Percentiles rank a stretch among this genome's conserved stretches.
phyloP scores from a whole-genome alignment of 2,329 filamentous ascomycete species.

The Diaporthe sp. region DNA sequence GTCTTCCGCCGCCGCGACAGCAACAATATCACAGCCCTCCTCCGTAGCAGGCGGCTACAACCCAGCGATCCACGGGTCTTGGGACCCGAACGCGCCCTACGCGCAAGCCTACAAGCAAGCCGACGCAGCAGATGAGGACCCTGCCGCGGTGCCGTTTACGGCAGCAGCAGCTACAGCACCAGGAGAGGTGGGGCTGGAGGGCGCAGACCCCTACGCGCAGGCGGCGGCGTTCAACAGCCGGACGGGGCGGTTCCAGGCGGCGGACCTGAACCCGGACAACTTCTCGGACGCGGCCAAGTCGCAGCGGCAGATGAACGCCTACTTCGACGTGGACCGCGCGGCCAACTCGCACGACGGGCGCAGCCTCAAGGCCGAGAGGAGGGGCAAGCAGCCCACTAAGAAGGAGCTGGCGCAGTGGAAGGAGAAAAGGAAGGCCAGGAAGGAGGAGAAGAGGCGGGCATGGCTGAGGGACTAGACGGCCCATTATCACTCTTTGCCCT shows the following conservation, averaged over 20 bases:
- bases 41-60: conserved; percentile 84
- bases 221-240: conserved; percentile 90
- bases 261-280: conserved; percentile 76
- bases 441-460: conserved; percentile 93
- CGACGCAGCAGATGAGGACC: conserved; percentile 51
- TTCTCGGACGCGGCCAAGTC: conserved; percentile 92
- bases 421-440: conserved; percentile 88
- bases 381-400: conserved; percentile 86
- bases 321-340: conserved; percentile 95
- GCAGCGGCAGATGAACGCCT: conserved; percentile 89
- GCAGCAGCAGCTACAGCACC: conserved; percentile 32
- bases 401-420: conserved; percentile 92
- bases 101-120: conserved; percentile 70
- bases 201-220: conserved; percentile 69
- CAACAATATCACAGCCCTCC: conserved; percentile 49
- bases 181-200: conserved; percentile 55
- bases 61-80: conserved; percentile 94
- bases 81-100: conserved; percentile 96
- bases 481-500: neutral
- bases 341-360: conserved; percentile 91
- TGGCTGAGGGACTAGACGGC: conserved; percentile 84
- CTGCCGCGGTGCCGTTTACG: conserved; percentile 47
- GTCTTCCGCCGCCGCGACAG: conserved; percentile 43
- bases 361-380: conserved; percentile 91
- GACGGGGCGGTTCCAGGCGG: conserved; percentile 84